phyloP scores from a whole-genome alignment of 177 flowering plant species.

The Vitis hybrid region DNA sequence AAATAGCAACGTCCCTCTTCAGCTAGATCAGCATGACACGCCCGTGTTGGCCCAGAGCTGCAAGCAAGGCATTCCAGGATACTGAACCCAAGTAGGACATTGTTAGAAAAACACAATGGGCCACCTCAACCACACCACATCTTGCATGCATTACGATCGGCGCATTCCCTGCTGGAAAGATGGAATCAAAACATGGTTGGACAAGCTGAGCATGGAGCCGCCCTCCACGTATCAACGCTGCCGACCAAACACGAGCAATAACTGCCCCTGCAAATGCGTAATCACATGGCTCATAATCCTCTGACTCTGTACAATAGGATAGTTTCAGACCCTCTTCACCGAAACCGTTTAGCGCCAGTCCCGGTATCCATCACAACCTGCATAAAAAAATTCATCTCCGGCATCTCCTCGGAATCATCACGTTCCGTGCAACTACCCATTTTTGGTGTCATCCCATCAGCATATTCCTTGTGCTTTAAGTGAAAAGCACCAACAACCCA shows the following conservation, averaged over 20 bases:
- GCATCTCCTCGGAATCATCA: constrained; percentile 22
- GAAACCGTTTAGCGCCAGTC: constrained; percentile 43
- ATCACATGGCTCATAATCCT: constrained; percentile 49
- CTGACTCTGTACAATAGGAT: constrained; percentile 39
- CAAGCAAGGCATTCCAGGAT: constrained; percentile 53
- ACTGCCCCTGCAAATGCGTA: constrained; percentile 57
- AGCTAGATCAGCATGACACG: constrained; percentile 52
- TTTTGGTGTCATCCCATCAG: constrained; percentile 36
- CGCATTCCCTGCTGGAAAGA: constrained; percentile 56
- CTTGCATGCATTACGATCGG: constrained; percentile 57
- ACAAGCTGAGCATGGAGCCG: constrained; percentile 58
- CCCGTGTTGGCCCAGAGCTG: constrained; percentile 65
- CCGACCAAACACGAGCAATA: constrained; percentile 48
- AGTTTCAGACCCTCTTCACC: constrained; percentile 53
- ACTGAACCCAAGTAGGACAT: constrained; percentile 37
- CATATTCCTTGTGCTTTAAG: constrained; percentile 70
- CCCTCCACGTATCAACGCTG: constrained; percentile 44
- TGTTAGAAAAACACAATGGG: constrained; percentile 33
- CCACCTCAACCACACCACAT: constrained; percentile 48
- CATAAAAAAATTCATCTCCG: constrained; percentile 23
- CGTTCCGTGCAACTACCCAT: too few species aligned
- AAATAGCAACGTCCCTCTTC: constrained; percentile 45
- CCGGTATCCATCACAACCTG: constrained; percentile 59
- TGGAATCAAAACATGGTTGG: constrained; percentile 40
- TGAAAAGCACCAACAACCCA: constrained; percentile 62